A percentile compares a stretch with the other conserved stretches of the same genome.
phyloP scores from a whole-genome alignment of 331 rosid genomes.

The Spiraea crenata region DNA sequence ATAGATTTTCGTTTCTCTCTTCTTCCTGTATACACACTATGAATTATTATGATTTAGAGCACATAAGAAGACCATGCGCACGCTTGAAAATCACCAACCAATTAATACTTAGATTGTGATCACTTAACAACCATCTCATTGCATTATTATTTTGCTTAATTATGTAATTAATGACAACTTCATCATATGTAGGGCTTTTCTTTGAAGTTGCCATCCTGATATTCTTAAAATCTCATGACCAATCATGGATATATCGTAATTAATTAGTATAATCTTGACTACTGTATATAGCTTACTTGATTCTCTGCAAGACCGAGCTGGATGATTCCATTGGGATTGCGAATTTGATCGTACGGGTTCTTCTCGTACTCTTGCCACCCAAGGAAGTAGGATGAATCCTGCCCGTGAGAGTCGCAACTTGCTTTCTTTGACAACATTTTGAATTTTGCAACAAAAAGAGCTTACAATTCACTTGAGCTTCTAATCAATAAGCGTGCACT shows the following conservation, averaged over 20 bases:
- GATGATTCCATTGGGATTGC: slow-evolving; percentile 69
- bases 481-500: neutral
- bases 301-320: slow-evolving; percentile 98
- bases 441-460: neutral
- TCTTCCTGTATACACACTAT: neutral
- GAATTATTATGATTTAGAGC: neutral
- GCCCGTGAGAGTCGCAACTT: slow-evolving; percentile 64
- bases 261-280: no score
- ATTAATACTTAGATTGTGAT: neutral
- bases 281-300: slow-evolving; percentile 40
- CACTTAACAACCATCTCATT: slow-evolving; percentile 3
- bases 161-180: neutral
- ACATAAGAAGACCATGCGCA: neutral
- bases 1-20: no score
- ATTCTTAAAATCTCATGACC: no score
- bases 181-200: neutral
- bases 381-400: slow-evolving; percentile 71
- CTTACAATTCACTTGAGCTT: no score
- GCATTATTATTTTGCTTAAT: neutral
- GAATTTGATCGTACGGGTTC: slow-evolving; percentile 58
- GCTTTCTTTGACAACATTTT: slow-evolving; percentile 66
- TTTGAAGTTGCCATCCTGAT: no score
- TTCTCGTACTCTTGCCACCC: slow-evolving; percentile 86
- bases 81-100: slow-evolving; percentile 4
- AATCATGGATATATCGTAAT: no score